Evolutionary conservation across 148 eudicot genomes (phyloP), one percentile per base, ranked within the genome.

Genomic region (Heliosperma pusillum): DNA sequence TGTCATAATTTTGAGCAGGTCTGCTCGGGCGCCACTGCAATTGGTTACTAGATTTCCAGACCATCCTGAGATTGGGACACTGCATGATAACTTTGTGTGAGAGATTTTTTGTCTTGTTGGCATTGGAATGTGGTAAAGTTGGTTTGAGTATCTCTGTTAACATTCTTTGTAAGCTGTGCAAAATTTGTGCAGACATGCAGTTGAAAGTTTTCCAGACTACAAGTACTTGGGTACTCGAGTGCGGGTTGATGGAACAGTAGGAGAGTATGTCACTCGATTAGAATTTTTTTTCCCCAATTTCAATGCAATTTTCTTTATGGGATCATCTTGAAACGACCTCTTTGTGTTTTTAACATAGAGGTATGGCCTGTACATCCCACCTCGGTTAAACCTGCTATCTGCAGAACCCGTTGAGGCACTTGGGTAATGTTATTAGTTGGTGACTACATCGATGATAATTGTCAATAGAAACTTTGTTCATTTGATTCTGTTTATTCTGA

Each of bases 11-110:
- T 78, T 81, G 67, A 81, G 77, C 90, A 93, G 98, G 84, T 93
- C 98, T 45, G 87, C 79, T 25, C 88, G 78, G 22, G 87, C 95
- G 22, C 98, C 98, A 3, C 73, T 94, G 85, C 80, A 85, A 78
- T 95, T 94, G 74, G 85, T 90, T 57, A 73, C 45, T 67, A 83
- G 89, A 83, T 91, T 82, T 67, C 91, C 93, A 5, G 84, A 88
- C 72, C 93, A 94, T 83, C 95, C 98, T 72, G 91, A 86, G 77
- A 94, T 94, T 75, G 86, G 80, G 57, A 89, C 98, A 52, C 81
- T 94, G 85, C 98, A 94, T 80, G 98, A 94, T 47, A 90, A 87
- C 72, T 94, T 94, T 66, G 88, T 89, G 98, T 94, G 85, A 89
- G 98, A n/a, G n/a, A n/a, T n/a, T 3, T 69, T 81, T 70, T 74